A percentile compares a stretch with the other conserved stretches of the same genome.
Evolutionary conservation across 768 basidiomycete genomes (phyloP).

Genomic region (Hydnomerulius pinastri): DNA sequence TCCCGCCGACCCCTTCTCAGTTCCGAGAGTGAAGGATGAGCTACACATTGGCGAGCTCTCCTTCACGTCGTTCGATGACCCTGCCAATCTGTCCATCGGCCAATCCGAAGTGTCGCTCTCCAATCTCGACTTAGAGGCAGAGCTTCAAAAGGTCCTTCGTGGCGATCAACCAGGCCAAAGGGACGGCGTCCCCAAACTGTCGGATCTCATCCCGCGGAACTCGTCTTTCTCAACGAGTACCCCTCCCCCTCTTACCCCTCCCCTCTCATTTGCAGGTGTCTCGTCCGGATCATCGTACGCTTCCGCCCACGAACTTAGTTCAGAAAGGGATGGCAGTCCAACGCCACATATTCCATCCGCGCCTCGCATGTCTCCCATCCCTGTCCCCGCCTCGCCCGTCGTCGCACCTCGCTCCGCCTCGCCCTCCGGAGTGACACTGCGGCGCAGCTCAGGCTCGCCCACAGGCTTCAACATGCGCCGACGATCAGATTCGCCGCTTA

Average conservation of each 20-base stretch:
- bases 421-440: slow-evolving; percentile 10
- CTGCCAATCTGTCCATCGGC: slow-evolving; percentile 36
- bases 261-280: slow-evolving; percentile 16
- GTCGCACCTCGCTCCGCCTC: slow-evolving; percentile 10
- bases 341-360: slow-evolving; percentile 2
- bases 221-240: slow-evolving; percentile 28
- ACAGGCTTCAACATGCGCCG: slow-evolving; percentile 13
- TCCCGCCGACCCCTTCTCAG: slow-evolving; percentile 23
- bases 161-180: slow-evolving; percentile 11
- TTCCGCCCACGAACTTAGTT: slow-evolving; percentile 12
- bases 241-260: slow-evolving; percentile 24
- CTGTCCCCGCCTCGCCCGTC: background rate
- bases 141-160: slow-evolving; percentile 24
- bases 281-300: slow-evolving; percentile 18
- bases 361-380: slow-evolving; percentile 3
- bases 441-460: slow-evolving; percentile 21
- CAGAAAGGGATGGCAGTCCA: slow-evolving; percentile 6
- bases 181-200: slow-evolving; percentile 21
- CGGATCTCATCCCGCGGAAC: slow-evolving; percentile 25
- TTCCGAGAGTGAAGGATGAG: slow-evolving; percentile 27
- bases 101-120: slow-evolving; percentile 39
- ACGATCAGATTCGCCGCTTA: slow-evolving; percentile 25
- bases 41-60: slow-evolving; percentile 17
- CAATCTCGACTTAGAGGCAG: slow-evolving; percentile 34
- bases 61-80: slow-evolving; percentile 32